phyloP scores from a whole-genome alignment of 495 filamentous ascomycete species.

The Talaromyces liani region DNA sequence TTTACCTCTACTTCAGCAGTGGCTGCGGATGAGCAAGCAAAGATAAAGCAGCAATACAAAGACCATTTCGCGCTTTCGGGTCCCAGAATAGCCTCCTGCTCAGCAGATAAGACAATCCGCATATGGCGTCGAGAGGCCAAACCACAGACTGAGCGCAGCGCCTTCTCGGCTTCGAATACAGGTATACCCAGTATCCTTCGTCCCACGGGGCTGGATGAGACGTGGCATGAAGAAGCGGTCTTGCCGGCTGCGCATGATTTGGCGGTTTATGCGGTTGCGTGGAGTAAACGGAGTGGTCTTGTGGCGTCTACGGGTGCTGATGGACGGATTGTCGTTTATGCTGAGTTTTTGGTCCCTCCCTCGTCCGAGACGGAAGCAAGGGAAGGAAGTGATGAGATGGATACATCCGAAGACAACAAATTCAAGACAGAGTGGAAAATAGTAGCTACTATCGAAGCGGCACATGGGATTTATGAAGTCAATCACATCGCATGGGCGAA shows the following conservation, averaged over 20 bases:
- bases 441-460: conserved; percentile 54
- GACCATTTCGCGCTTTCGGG: conserved; percentile 39
- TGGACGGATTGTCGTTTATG: conserved; percentile 74
- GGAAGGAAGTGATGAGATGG: conserved; percentile 26
- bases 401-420: conserved; percentile 15
- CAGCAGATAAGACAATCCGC: conserved; percentile 68
- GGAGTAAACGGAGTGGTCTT: conserved; percentile 67
- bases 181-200: conserved; percentile 77
- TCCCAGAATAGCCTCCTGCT: conserved; percentile 66
- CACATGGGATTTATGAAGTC: conserved; percentile 86
- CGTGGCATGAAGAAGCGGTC: conserved; percentile 65
- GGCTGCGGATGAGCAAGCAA: neutral
- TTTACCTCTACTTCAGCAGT: neutral
- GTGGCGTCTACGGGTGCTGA: conserved; percentile 82
- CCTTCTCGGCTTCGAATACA: conserved; percentile 21
- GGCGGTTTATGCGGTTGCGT: conserved; percentile 71
- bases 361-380: too few relatives aligned
- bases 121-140: conserved; percentile 67
- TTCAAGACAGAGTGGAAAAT: conserved; percentile 57
- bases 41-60: conserved; percentile 27
- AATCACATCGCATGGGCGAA: conserved; percentile 79
- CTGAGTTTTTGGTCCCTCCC: conserved; percentile 30
- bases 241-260: conserved; percentile 71
- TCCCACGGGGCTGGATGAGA: conserved; percentile 60
- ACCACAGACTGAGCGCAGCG: conserved; percentile 20